A percentile compares a stretch with the other conserved stretches of the same genome.
These are phyloP conservation scores for Ophiognomonia clavigignenti-juglandacearum DNA, from an alignment of 2,329 filamentous ascomycete genomes.

Conservation along the genomic window DNA sequence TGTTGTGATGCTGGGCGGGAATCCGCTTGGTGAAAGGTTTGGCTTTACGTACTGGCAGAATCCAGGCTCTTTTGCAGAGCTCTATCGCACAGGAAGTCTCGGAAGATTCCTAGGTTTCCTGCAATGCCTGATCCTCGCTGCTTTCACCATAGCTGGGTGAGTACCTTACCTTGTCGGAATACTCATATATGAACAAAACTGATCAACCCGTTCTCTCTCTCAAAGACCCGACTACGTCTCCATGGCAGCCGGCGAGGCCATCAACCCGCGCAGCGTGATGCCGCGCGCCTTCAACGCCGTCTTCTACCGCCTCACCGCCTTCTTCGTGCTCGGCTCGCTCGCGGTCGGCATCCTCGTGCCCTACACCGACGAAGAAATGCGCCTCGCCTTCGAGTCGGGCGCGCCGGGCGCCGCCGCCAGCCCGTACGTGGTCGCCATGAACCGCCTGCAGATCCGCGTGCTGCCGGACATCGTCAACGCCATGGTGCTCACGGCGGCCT, in stretches of 20 bases:
- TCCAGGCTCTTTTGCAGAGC: slow-evolving; percentile 66
- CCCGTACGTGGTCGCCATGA: slow-evolving; percentile 36
- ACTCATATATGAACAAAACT: no score
- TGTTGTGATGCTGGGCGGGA: slow-evolving; percentile 77
- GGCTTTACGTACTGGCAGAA: slow-evolving; percentile 65
- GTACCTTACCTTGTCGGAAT: no score
- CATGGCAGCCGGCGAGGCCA: slow-evolving; percentile 52
- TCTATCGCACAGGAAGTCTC: slow-evolving; percentile 58
- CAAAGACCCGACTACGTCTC: slow-evolving; percentile 62
- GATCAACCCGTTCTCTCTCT: no score
- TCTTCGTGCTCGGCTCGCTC: slow-evolving; percentile 66
- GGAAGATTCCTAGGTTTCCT: slow-evolving; percentile 75
- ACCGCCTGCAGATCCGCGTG: slow-evolving; percentile 36
- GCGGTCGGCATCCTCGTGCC: slow-evolving; percentile 56
- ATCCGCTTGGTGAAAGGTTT: slow-evolving; percentile 65
- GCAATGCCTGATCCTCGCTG: no score
- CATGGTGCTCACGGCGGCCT: slow-evolving; percentile 27
- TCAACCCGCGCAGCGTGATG: slow-evolving; percentile 61
- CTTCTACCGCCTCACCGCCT: slow-evolving; percentile 66
- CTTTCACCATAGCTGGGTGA: no score
- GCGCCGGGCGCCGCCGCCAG: slow-evolving; percentile 48
- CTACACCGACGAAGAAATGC: slow-evolving; percentile 50
- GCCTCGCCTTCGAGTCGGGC: slow-evolving; percentile 43
- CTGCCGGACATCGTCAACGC: slow-evolving; percentile 59
- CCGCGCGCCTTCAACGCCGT: slow-evolving; percentile 68